A percentile compares a stretch with the other conserved stretches of the same genome.
These are phyloP conservation scores for Emergomyces orientalis DNA, from an alignment of 2,329 filamentous ascomycete species.

Conservation along the genomic window DNA sequence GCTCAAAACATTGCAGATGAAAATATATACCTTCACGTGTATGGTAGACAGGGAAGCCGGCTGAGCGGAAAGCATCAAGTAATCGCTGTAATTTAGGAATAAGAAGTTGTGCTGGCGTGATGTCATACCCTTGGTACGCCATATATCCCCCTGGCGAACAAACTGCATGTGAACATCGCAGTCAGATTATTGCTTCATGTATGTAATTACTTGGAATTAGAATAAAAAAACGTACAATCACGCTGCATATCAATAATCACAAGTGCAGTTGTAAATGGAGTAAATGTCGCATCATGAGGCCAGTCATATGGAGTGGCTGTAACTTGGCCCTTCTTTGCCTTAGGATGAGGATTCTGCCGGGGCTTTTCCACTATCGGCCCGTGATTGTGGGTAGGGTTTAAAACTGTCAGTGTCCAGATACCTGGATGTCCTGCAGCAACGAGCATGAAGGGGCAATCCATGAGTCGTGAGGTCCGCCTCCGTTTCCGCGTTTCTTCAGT, in stretches of 20 bases:
- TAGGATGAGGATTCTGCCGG: constrained; percentile 33
- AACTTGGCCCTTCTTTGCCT: constrained; percentile 37
- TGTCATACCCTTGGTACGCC: constrained; percentile 38
- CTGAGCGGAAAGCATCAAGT: constrained; percentile 31
- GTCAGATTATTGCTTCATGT: not conserved
- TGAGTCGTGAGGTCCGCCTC: constrained; percentile 35
- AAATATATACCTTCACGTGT: constrained; percentile 35
- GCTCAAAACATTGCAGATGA: not conserved
- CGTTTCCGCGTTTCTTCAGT: constrained; percentile 39
- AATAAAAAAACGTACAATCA: constrained; percentile 32
- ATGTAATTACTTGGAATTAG: not conserved
- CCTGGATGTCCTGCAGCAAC: constrained; percentile 36
- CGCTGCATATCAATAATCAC: constrained; percentile 43
- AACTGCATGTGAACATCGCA: constrained; percentile 25
- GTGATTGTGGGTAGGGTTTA: constrained; percentile 37
- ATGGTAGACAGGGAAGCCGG: constrained; percentile 36
- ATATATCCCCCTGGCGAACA: constrained; percentile 38
- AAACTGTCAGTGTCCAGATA: constrained; percentile 36
- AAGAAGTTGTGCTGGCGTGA: constrained; percentile 30
- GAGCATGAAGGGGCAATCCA: constrained; percentile 39
- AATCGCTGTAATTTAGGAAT: constrained; percentile 35
- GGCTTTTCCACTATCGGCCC: constrained; percentile 35
- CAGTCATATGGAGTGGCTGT: constrained; percentile 37
- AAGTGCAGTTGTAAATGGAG: constrained; percentile 38
- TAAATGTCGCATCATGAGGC: constrained; percentile 39